Percentiles rank a stretch among this genome's conserved stretches.
Conservation (phyloP, 2,329 filamentous ascomycete genomes). For the Alternaria brassicicola region DNA sequence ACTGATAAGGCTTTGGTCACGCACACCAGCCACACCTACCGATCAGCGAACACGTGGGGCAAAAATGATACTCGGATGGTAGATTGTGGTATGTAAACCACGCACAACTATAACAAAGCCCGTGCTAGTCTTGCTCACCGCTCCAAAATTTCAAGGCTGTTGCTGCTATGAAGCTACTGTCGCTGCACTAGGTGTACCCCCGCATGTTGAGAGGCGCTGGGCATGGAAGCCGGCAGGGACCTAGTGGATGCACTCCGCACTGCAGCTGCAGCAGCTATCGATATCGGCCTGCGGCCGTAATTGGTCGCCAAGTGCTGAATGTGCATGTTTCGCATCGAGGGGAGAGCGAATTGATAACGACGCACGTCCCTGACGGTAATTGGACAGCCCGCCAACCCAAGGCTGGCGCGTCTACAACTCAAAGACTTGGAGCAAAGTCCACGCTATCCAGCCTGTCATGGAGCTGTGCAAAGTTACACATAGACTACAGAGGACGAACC, state of each 20-base stretch:
- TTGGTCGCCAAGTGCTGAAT: neutral
- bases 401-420: conserved; percentile 6
- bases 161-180: neutral
- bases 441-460: neutral
- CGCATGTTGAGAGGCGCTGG: conserved; percentile 9
- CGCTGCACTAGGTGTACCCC: neutral
- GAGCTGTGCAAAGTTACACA: neutral
- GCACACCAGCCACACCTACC: conserved; percentile 13
- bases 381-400: neutral
- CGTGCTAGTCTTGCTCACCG: conserved; percentile 4
- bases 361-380: neutral
- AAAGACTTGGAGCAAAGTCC: neutral
- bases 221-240: conserved; percentile 8
- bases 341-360: conserved; percentile 13
- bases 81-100: neutral
- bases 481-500: conserved; percentile 9
- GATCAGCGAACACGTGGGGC: conserved; percentile 24
- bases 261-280: conserved; percentile 12
- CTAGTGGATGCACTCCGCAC: conserved; percentile 14
- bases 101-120: neutral
- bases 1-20: conserved; percentile 16
- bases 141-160: neutral
- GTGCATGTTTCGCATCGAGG: conserved; percentile 13
- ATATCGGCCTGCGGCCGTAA: conserved; percentile 4
- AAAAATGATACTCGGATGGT: neutral